Conservation (phyloP, 1,284 basidiomycete genomes). For the Pyrrhoderma noxium region DNA sequence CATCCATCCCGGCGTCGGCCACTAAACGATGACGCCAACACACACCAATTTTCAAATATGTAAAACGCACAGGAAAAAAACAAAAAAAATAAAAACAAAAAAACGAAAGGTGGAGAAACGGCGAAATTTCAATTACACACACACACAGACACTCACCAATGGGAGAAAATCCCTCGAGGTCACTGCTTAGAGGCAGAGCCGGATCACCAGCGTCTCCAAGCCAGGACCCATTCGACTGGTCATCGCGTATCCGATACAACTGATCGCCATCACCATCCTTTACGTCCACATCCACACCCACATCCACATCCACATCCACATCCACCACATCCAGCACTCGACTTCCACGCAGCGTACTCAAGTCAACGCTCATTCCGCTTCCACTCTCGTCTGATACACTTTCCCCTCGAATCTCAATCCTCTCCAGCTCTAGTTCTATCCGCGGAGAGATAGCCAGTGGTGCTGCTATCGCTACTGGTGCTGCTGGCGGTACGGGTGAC, state of each 20-base stretch:
- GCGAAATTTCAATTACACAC: too few relatives aligned
- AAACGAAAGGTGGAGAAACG: too few relatives aligned
- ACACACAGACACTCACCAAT: too few relatives aligned
- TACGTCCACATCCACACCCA: not conserved
- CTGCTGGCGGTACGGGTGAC: not conserved
- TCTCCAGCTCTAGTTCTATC: not conserved
- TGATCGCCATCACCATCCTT: not conserved
- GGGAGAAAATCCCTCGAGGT: too few relatives aligned
- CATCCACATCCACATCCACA: not conserved
- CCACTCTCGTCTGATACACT: constrained; percentile 8
- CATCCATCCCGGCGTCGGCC: too few relatives aligned
- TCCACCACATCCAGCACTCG: not conserved
- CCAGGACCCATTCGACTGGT: constrained; percentile 16
- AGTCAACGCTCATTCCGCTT: constrained; percentile 4
- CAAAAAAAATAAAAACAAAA: too few relatives aligned
- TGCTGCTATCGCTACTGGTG: not conserved
- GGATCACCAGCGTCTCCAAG: constrained; percentile 7
- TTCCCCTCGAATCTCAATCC: not conserved
- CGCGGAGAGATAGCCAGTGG: too few relatives aligned
- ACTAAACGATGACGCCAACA: too few relatives aligned
- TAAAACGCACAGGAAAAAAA: too few relatives aligned
- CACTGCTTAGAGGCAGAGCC: too few relatives aligned
- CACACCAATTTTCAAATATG: too few relatives aligned
- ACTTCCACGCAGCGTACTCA: constrained; percentile 4
- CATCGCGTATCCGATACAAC: not conserved